Evolutionary conservation across 345 rosid genomes (phyloP).

Genomic region (Lagerstroemia speciosa): DNA sequence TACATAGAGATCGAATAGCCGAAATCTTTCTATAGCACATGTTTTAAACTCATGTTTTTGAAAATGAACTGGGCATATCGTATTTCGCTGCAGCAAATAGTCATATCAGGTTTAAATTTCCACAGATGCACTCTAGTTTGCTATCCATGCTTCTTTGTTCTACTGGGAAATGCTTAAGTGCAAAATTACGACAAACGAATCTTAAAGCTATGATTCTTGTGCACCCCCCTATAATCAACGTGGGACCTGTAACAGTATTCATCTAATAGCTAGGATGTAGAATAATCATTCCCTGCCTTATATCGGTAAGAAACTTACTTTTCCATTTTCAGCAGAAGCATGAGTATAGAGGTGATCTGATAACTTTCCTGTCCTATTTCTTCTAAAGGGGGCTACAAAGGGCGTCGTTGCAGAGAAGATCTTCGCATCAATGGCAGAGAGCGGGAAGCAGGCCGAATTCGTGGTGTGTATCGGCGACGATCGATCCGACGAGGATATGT

Average conservation of each 20-base stretch:
- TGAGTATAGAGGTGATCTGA: not conserved
- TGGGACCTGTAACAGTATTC: not conserved
- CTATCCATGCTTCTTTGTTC: too few species aligned
- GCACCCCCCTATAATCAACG: too few species aligned
- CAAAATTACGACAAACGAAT: too few species aligned
- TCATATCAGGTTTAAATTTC: too few species aligned
- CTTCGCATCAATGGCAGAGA: conserved; percentile 30
- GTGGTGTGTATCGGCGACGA: conserved; percentile 59
- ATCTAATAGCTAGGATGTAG: not conserved
- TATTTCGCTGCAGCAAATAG: too few species aligned
- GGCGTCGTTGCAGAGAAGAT: conserved; percentile 45
- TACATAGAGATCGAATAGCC: too few species aligned
- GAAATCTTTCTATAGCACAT: too few species aligned
- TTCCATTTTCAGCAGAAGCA: not conserved
- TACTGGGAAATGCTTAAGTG: too few species aligned
- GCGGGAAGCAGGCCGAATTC: conserved; percentile 38
- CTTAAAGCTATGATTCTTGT: too few species aligned
- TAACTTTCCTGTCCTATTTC: not conserved
- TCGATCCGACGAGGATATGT: conserved; percentile 59
- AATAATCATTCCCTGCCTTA: not conserved
- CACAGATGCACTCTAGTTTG: too few species aligned
- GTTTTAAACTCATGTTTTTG: too few species aligned
- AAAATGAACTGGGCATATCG: too few species aligned
- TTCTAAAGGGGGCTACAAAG: conserved; percentile 41
- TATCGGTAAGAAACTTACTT: not conserved